Evolutionary conservation across 1,284 basidiomycete species (phyloP).

Genomic region (Ganoderma sinense): DNA sequence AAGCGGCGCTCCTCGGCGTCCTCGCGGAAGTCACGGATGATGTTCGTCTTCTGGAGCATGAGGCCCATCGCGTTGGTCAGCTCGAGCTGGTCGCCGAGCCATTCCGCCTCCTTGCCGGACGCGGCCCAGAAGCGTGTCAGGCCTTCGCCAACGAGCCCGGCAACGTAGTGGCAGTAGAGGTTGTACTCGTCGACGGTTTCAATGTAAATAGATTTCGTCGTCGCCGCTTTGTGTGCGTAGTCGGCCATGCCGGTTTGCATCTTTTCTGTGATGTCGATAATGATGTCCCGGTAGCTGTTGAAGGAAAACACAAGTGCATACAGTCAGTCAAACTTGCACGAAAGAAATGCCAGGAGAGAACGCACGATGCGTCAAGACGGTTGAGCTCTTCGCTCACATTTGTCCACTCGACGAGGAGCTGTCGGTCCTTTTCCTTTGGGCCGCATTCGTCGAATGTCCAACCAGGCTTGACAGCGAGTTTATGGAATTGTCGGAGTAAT

Average conservation of each 20-base stretch:
- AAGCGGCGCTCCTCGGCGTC: slow-evolving; percentile 87
- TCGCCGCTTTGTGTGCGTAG: slow-evolving; percentile 85
- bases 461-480: slow-evolving; percentile 82
- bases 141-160: slow-evolving; percentile 97
- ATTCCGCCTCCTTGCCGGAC: slow-evolving; percentile 84
- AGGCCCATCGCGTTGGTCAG: slow-evolving; percentile 97
- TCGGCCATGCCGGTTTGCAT: slow-evolving; percentile 98
- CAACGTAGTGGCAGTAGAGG: slow-evolving; percentile 99
- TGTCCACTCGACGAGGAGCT: slow-evolving; percentile 89
- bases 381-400: slow-evolving; percentile 87
- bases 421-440: slow-evolving; percentile 90
- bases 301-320: neutral
- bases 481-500: slow-evolving; percentile 85
- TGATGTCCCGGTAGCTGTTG: slow-evolving; percentile 80
- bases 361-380: slow-evolving; percentile 70
- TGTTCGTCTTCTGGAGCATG: slow-evolving; percentile 98
- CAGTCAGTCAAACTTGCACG: slow-evolving; percentile 1
- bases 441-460: slow-evolving; percentile 91
- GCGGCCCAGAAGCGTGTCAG: slow-evolving; percentile 91
- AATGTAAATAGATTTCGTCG: slow-evolving; percentile 73
- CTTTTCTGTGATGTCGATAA: slow-evolving; percentile 83
- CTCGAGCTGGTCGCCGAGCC: slow-evolving; percentile 84
- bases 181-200: slow-evolving; percentile 88
- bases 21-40: slow-evolving; percentile 95
- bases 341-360: slow-evolving; percentile 18